Evolutionary conservation across 352 stramenopile genomes (phyloP), one percentile per base, ranked within the genome.

Genomic region (Saprolegnia parasitica): DNA sequence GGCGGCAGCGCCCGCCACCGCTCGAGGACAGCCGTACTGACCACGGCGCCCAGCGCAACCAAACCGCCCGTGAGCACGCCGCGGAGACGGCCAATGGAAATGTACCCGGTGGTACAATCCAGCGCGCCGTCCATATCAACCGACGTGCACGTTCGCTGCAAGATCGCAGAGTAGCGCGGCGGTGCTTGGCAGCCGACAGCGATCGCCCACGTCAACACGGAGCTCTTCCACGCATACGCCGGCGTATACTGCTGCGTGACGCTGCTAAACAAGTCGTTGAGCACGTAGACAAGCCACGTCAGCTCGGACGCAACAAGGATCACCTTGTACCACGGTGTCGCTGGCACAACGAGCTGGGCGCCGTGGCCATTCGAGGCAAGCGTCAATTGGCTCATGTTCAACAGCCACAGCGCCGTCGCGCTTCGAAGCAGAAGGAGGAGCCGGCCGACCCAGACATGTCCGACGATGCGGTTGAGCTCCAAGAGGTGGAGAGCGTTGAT

Each of bases 401-500:
- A n/a, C 4, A 60, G n/a, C 52, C 52, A 60, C 9, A 60, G 35
- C 24, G 52, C 52, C 20, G 52, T 60, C 16, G 52, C 9, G 9
- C 52, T 60, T 16, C 52, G 52, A 3, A 35, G 4, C 1, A 67
- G 16, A 3, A 67, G 20, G 9, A 67, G 40, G 15, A 46, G 23
- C 4, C 60, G 60, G 16, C 60, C 60, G 32, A 67, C 26, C 60
- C 60, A 67, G 24, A 67, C 60, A 54, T 54, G 23, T 5, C 60
- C 32, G 18, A 24, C 60, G 11, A 67, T 46, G 0, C 60, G 60
- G 24, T 67, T 67, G 24, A 67, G 13, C 37, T 67, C 60, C 11
- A 67, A 54, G 11, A 67, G 32, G 26, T 67, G 60, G 16, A 52
- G 46, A 18, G 23, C 21, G 10, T 20, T 15, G 24, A 67, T 46